Base-by-base conservation (phyloP, 2,329 filamentous ascomycete genomes). In the Stagonosporopsis cucurbitacearum region DNA sequence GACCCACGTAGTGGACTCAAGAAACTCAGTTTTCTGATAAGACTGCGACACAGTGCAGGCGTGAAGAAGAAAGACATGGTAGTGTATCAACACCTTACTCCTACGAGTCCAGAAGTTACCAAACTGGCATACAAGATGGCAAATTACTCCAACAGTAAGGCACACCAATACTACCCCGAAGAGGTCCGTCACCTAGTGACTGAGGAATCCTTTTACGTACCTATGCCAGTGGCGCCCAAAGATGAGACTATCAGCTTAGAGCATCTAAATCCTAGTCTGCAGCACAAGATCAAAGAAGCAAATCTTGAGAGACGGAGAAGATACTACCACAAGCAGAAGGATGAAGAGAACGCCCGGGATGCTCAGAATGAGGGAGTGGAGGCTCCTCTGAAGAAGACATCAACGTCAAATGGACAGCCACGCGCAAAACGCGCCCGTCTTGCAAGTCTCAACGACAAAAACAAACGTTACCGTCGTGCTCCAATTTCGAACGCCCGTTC, bases 51-150 rank as follows among this genome's bases (percentile, higher is more conserved):
- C 11, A 62, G 62, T 4, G 59, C 55, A 8, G 59, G 49, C 3
- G 78, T 79, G 63, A 74, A 81, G 17, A 81, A 76, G n/a, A 82
- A 79, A 50, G 77, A 74, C 5, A 78, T 88, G 15, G 63, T 86
- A 25, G 77, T 77, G 11, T 76, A 79, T 44, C 75, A 80, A 19
- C 73, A 80, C 2, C 72, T 85, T 30, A 68, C 75, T 6, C 69
- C 80, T 6, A 73, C 75, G 12, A 78, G 80, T 41, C 74, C 77
- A 2, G 58, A 77, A n/a, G 78, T 86, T 15, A 76, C 77, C 44
- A 70, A 78, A 2, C 68, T 86, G 63, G 80, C 82, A 59, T 71
- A 75, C 22, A 79, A 80, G 39, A 82, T 86, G 50, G 78, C 83
- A 8, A 72, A 79, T n/a, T 60, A 59, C 19, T 67, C 72, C 54